Conservation (phyloP, 371 early-diverging fungal species). For the Zychaea mexicana region DNA sequence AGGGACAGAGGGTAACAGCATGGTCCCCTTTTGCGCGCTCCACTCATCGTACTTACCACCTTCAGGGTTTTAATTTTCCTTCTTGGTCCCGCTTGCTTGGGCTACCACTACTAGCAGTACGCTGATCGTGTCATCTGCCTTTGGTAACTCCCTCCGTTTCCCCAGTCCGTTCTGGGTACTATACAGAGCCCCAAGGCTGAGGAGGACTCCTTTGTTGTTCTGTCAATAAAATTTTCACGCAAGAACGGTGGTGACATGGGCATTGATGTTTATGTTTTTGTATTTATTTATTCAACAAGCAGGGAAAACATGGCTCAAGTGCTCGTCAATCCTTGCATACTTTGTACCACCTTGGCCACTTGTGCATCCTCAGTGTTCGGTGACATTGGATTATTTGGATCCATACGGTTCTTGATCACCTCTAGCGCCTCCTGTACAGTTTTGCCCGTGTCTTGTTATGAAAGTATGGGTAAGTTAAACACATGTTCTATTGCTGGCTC, state of each 20-base stretch:
- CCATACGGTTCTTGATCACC: constrained; percentile 39
- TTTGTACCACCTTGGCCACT: constrained; percentile 35
- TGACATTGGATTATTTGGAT: constrained; percentile 21
- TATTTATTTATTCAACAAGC: neutral
- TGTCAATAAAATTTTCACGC: too few relatives aligned
- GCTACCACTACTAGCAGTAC: too few relatives aligned
- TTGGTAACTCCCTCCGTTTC: neutral
- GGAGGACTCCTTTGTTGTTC: too few relatives aligned
- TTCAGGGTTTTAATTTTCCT: neutral
- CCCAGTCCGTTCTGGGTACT: neutral
- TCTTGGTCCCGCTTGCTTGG: too few relatives aligned
- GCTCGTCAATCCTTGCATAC: constrained; percentile 26
- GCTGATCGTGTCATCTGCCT: constrained; percentile 1
- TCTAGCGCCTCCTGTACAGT: constrained; percentile 43
- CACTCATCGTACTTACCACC: too few relatives aligned
- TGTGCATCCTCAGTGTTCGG: constrained; percentile 30
- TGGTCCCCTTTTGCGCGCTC: too few relatives aligned
- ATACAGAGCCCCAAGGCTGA: too few relatives aligned
- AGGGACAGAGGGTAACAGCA: too few relatives aligned
- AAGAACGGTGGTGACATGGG: too few relatives aligned
- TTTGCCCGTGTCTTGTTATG: constrained; percentile 37
- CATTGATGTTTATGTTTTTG: neutral
- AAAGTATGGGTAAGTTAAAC: neutral
- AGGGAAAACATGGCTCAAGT: neutral
- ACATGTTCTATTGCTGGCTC: neutral